Conservation (phyloP, 192 early-diverging fungal species). For the Dissophora ornata region DNA sequence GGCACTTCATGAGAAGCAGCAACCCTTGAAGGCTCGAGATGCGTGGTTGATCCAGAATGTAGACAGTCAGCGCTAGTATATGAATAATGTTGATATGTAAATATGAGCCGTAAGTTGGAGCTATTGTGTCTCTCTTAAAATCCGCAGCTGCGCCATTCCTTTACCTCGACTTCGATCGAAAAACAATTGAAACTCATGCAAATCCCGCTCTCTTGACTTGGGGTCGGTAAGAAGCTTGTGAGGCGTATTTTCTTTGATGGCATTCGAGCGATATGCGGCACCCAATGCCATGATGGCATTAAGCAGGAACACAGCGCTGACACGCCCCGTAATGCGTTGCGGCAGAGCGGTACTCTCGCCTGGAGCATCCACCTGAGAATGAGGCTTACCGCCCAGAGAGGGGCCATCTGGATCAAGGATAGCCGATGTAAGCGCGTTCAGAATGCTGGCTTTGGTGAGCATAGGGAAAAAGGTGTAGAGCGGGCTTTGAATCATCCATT, state of each 20-base stretch:
- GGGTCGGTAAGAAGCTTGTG: slow-evolving; percentile 19
- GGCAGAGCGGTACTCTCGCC: slow-evolving; percentile 9
- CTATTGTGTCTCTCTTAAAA: not conserved
- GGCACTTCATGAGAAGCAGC: slow-evolving; percentile 48
- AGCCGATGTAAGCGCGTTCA: slow-evolving; percentile 40
- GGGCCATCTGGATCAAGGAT: slow-evolving; percentile 17
- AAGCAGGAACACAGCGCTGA: slow-evolving; percentile 42
- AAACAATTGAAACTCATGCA: slow-evolving; percentile 28
- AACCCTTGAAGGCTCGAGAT: slow-evolving; percentile 43
- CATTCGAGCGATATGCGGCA: slow-evolving; percentile 45
- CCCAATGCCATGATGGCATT: slow-evolving; percentile 52
- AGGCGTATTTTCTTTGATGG: slow-evolving; percentile 29
- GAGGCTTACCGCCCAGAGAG: slow-evolving; percentile 3
- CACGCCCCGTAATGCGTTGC: slow-evolving; percentile 44
- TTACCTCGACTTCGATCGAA: slow-evolving; percentile 42
- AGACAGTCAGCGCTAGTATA: slow-evolving; percentile 31
- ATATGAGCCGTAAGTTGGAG: not conserved
- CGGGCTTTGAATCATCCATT: slow-evolving; percentile 52
- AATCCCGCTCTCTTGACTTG: not conserved
- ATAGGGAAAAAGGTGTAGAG: slow-evolving; percentile 42
- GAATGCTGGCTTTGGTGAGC: slow-evolving; percentile 38
- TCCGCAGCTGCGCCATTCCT: not conserved
- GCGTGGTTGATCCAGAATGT: slow-evolving; percentile 45
- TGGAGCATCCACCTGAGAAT: not conserved
- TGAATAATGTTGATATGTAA: too few species aligned